Conservation (phyloP, 2,329 filamentous ascomycete species). For the Colletotrichum sidae region DNA sequence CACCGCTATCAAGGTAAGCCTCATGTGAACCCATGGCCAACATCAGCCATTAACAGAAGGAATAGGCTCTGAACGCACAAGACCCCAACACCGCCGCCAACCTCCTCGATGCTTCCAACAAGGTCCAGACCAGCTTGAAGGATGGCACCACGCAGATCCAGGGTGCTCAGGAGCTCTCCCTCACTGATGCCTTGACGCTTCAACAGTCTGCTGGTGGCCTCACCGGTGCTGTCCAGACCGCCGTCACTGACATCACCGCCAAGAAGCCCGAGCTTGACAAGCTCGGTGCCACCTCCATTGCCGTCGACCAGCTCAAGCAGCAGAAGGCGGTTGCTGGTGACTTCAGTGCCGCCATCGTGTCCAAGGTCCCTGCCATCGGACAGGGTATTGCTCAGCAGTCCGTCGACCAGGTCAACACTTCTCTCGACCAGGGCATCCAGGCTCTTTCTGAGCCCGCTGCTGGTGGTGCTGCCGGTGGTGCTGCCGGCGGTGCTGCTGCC, state of each 20-base stretch:
- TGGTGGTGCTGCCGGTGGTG: constrained; percentile 15
- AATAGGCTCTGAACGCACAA: constrained; percentile 49
- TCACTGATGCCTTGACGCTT: constrained; percentile 40
- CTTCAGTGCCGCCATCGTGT: constrained; percentile 42
- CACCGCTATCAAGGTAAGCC: constrained; percentile 36
- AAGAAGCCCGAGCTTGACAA: constrained; percentile 44
- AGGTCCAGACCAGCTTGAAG: constrained; percentile 38
- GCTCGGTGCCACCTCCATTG: constrained; percentile 42
- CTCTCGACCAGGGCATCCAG: constrained; percentile 40
- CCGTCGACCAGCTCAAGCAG: constrained; percentile 41
- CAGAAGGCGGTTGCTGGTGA: constrained; percentile 40
- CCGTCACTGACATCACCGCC: constrained; percentile 38
- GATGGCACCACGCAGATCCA: constrained; percentile 42
- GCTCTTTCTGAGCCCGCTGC: constrained; percentile 27
- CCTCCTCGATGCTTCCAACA: constrained; percentile 42
- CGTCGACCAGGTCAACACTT: constrained; percentile 41
- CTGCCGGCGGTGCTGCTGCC: constrained; percentile 21
- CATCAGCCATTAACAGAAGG: not conserved
- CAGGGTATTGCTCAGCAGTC: constrained; percentile 44
- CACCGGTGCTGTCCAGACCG: constrained; percentile 40
- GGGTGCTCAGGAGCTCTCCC: constrained; percentile 41
- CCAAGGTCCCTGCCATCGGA: constrained; percentile 44
- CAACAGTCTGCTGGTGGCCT: constrained; percentile 40
- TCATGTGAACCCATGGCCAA: accelerated
- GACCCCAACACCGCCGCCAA: constrained; percentile 62